Conservation (phyloP, 2,329 filamentous ascomycete species). For the Cytospora piceae region DNA sequence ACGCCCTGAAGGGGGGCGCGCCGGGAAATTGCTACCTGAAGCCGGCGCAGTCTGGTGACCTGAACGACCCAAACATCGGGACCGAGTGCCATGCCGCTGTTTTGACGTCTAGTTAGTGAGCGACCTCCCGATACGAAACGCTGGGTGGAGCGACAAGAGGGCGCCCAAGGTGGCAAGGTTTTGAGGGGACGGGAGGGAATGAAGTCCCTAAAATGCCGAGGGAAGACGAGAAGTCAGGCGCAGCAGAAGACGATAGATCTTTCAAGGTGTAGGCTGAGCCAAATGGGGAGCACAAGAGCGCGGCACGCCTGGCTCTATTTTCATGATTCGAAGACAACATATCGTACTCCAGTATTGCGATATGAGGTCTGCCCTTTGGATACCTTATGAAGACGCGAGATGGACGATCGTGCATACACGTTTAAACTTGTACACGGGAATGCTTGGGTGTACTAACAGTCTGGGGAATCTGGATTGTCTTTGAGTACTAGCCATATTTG, state of each 20-base stretch:
- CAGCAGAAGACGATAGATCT: neutral
- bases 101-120: slow-evolving; percentile 17
- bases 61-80: slow-evolving; percentile 41
- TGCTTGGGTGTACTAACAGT: neutral
- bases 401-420: neutral
- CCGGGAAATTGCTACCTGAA: slow-evolving; percentile 53
- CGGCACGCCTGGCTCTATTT: neutral
- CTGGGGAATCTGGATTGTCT: neutral
- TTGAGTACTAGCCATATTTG: neutral
- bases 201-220: neutral
- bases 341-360: neutral
- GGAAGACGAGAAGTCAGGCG: neutral
- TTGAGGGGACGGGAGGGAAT: neutral
- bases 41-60: slow-evolving; percentile 38
- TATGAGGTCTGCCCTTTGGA: neutral
- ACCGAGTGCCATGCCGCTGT: slow-evolving; percentile 44
- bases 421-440: neutral
- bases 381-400: neutral
- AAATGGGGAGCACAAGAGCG: neutral
- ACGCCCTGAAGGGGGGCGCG: slow-evolving; percentile 40
- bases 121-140: neutral
- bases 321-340: neutral
- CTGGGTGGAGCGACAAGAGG: neutral
- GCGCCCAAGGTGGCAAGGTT: neutral
- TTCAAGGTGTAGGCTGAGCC: neutral